Evolutionary conservation across 306 rosid species (phyloP).

Genomic region (Pyrus betulifolia): DNA sequence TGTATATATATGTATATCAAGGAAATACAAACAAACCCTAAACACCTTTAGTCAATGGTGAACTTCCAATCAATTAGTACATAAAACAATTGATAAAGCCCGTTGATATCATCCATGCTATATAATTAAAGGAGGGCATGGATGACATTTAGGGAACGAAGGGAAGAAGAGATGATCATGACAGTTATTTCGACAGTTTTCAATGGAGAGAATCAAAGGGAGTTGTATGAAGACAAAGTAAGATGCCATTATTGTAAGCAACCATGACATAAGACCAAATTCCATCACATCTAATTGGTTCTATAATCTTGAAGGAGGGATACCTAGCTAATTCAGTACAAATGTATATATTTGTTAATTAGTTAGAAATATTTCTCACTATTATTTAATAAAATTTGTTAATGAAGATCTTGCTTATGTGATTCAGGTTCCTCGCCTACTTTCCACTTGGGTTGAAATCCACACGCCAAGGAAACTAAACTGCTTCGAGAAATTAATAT

Average conservation of each 20-base stretch:
- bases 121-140: not conserved
- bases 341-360: not conserved
- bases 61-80: not conserved
- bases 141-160: not conserved
- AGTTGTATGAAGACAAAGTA: constrained; percentile 2
- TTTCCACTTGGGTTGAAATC: constrained; percentile 16
- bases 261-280: constrained; percentile 38
- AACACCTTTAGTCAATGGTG: not conserved
- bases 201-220: not conserved
- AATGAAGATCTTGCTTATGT: not conserved
- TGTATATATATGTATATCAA: too few species aligned
- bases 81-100: too few species aligned
- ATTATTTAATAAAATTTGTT: too few species aligned
- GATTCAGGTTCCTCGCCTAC: not conserved
- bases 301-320: not conserved
- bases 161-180: not conserved
- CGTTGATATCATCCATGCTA: too few species aligned
- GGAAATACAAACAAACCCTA: too few species aligned
- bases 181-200: not conserved
- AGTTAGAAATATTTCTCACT: not conserved
- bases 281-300: constrained; percentile 19
- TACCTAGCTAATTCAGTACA: not conserved
- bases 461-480: constrained; percentile 35
- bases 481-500: constrained; percentile 4
- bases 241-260: constrained; percentile 30